Evolutionary conservation across 305 asterid species (phyloP).

Genomic region (Fraxinus baroniana): DNA sequence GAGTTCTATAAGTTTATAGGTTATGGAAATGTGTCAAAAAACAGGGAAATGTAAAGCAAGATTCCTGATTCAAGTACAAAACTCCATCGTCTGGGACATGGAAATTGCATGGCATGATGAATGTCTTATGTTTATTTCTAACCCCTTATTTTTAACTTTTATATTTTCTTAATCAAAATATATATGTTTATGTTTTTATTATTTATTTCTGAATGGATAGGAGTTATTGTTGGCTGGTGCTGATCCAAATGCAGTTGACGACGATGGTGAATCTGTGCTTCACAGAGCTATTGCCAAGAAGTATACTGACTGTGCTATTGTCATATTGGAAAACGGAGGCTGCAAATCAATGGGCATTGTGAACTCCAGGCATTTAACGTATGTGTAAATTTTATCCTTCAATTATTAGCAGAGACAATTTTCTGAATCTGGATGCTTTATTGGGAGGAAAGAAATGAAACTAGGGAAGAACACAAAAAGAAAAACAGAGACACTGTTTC

Average conservation of each 20-base stretch:
- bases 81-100: not conserved
- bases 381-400: conserved; percentile 43
- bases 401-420: conserved; percentile 8
- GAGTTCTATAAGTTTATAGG: conserved; percentile 6
- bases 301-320: conserved; percentile 84
- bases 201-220: conserved; percentile 43
- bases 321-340: conserved; percentile 93
- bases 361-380: conserved; percentile 87
- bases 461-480: not conserved
- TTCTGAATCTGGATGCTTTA: not conserved
- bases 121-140: not conserved
- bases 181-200: conserved; percentile 3
- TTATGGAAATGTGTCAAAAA: conserved; percentile 4
- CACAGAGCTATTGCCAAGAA: conserved; percentile 95
- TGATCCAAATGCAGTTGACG: conserved; percentile 96
- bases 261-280: conserved; percentile 96
- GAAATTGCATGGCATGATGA: conserved; percentile 7
- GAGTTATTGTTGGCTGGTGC: conserved; percentile 91
- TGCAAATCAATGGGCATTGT: conserved; percentile 83
- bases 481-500: not conserved
- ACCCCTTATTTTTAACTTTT: not conserved
- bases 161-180: conserved; percentile 3
- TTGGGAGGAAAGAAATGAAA: not conserved
- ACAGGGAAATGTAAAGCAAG: conserved; percentile 12
- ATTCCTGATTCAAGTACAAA: conserved; percentile 9